Conservation (phyloP, 192 early-diverging fungal genomes). For the Gorgonomyces haynaldii region DNA sequence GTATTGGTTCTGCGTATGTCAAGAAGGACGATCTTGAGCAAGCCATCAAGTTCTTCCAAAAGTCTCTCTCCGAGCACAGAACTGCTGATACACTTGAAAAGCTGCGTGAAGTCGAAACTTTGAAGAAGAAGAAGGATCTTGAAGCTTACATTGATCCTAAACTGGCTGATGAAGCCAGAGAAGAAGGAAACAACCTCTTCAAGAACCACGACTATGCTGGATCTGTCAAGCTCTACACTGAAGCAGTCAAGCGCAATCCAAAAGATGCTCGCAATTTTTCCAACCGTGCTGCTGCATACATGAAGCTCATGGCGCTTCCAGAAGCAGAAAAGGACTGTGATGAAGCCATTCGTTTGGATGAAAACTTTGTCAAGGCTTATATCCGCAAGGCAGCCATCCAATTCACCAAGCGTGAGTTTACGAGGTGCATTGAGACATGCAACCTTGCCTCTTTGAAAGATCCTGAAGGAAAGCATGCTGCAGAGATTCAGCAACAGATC, state of each 20-base stretch:
- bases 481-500: slow-evolving; percentile 75
- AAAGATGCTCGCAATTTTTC: slow-evolving; percentile 80
- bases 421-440: slow-evolving; percentile 70
- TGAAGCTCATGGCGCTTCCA: slow-evolving; percentile 83
- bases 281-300: slow-evolving; percentile 93
- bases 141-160: slow-evolving; percentile 73
- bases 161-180: slow-evolving; percentile 81
- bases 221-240: slow-evolving; percentile 84
- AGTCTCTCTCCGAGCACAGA: slow-evolving; percentile 91
- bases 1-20: slow-evolving; percentile 74
- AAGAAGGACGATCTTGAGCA: slow-evolving; percentile 68
- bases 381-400: slow-evolving; percentile 89
- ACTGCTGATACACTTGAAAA: slow-evolving; percentile 83
- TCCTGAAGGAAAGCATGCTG: slow-evolving; percentile 67
- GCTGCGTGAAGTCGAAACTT: slow-evolving; percentile 76
- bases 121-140: slow-evolving; percentile 65
- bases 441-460: slow-evolving; percentile 68
- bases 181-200: slow-evolving; percentile 86
- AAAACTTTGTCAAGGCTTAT: slow-evolving; percentile 84
- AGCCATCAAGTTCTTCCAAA: slow-evolving; percentile 85
- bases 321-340: slow-evolving; percentile 96
- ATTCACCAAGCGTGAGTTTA: slow-evolving; percentile 79
- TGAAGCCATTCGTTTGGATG: slow-evolving; percentile 71
- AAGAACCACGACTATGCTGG: slow-evolving; percentile 77
- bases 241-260: slow-evolving; percentile 94